Conservation (phyloP, 305 asterid genomes). For the Rubia occidens region DNA sequence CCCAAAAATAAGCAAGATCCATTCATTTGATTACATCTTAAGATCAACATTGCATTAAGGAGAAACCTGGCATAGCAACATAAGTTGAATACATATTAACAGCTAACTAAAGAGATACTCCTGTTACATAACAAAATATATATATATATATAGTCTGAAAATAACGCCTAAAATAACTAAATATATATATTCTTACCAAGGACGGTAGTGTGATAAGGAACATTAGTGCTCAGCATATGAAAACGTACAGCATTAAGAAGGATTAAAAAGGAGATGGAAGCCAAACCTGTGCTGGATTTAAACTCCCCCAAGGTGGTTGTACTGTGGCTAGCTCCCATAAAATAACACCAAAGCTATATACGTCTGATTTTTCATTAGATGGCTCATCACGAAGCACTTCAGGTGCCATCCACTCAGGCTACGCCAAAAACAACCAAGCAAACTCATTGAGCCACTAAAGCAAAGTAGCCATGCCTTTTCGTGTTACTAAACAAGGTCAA, state of each 20-base stretch:
- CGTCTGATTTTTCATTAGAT: constrained; percentile 92
- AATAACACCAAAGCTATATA: constrained; percentile 93
- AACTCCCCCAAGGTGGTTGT: constrained; percentile 88
- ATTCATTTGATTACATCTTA: neutral
- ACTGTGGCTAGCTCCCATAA: constrained; percentile 91
- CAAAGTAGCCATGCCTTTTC: neutral
- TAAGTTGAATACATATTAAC: neutral
- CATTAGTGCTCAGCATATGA: neutral
- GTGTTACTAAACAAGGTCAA: constrained; percentile 13
- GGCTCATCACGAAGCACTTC: constrained; percentile 97
- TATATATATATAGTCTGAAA: neutral
- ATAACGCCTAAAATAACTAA: neutral
- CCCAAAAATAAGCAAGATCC: neutral
- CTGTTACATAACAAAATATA: neutral
- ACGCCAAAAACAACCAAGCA: constrained; percentile 15
- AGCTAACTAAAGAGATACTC: neutral
- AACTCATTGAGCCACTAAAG: neutral
- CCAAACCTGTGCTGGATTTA: constrained; percentile 91
- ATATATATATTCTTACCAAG: neutral
- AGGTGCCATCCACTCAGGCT: constrained; percentile 99
- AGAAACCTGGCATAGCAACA: neutral
- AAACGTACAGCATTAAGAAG: neutral
- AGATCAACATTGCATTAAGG: neutral
- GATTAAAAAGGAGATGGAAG: constrained; percentile 13
- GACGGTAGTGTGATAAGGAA: neutral